A percentile compares a stretch with the other conserved stretches of the same genome.
phyloP scores from a whole-genome alignment of 192 early-diverging fungal species.

The Pilaira anomala region DNA sequence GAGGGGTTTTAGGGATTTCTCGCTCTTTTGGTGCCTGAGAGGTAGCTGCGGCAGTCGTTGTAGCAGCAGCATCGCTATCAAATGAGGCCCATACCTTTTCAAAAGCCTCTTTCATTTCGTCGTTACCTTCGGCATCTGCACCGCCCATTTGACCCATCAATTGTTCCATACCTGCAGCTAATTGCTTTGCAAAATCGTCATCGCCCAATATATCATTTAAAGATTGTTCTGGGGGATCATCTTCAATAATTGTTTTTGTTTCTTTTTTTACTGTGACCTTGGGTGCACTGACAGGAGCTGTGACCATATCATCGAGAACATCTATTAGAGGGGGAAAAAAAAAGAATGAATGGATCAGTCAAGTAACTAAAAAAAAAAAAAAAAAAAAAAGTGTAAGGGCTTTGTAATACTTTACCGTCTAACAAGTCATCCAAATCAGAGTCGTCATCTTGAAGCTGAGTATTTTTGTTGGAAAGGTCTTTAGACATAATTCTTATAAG shows the following conservation, averaged over 20 bases:
- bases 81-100: constrained; percentile 52
- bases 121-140: constrained; percentile 45
- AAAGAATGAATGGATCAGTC: background rate
- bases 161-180: constrained; percentile 81
- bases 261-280: constrained; percentile 10
- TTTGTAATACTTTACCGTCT: constrained; percentile 45
- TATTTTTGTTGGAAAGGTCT: constrained; percentile 17
- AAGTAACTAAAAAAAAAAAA: too few species aligned
- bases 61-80: constrained; percentile 24
- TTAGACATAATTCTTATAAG: background rate
- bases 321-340: constrained; percentile 48
- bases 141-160: constrained; percentile 62
- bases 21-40: background rate
- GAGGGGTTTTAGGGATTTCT: constrained; percentile 18
- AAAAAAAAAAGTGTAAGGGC: too few species aligned
- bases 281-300: constrained; percentile 33
- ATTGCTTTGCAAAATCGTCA: constrained; percentile 70
- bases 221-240: constrained; percentile 8
- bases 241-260: constrained; percentile 21
- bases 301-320: constrained; percentile 71
- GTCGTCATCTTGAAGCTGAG: constrained; percentile 47
- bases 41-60: constrained; percentile 7
- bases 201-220: constrained; percentile 42
- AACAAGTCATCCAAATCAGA: constrained; percentile 68
- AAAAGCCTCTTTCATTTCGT: constrained; percentile 52